Base-by-base conservation (phyloP, 805 yeast genomes). In the Sugiyamaella smithiae region DNA sequence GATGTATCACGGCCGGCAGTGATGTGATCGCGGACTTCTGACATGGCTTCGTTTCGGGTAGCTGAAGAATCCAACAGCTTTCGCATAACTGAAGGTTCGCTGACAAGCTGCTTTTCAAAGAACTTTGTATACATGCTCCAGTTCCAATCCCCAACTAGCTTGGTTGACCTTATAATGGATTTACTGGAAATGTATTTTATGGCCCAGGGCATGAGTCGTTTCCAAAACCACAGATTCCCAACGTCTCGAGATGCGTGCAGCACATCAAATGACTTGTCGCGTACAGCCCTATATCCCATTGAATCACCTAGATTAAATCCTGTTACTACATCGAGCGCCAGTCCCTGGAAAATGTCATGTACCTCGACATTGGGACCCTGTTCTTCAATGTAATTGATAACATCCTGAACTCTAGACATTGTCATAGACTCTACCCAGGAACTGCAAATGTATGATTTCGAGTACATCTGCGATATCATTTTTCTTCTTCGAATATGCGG, bases 1-100 rank as follows among this genome's bases (percentile, higher is more conserved):
- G 86, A 82, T 4, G 90, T 84, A 59, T 83, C 85, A 60, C 84
- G 89, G 2, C 90, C 90, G 0, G 90, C 90, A 40, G 84, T 82
- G 32, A 83, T 72, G 60, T 84, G 87, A 58, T 84, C 90, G 40
- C 76, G 72, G 23, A 72, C 60, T 54, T 77, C 82, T 28, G 77
- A 67, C n/a, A 72, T 73, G 9, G 75, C 71, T 7, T 66, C 58
- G 50, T 57, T 54, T 25, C 62, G 64, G 1, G 49, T 50, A 5
- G 67, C 48, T 1, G 64, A 65, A 4, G 46, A 40, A 6, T 54
- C 51, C 36, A 57, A 55, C 11, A 69, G 46, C 6, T 56, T 56
- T 9, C 20, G 38, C 44, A 55, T 29, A 8, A 55, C 54, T 11
- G 49, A 38, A 14, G 14, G 26, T n/a, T 25, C 14, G 8, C 11